phyloP scores from a whole-genome alignment of 176 grass and related monocot genomes.

The Alopecurus myosuroides region DNA sequence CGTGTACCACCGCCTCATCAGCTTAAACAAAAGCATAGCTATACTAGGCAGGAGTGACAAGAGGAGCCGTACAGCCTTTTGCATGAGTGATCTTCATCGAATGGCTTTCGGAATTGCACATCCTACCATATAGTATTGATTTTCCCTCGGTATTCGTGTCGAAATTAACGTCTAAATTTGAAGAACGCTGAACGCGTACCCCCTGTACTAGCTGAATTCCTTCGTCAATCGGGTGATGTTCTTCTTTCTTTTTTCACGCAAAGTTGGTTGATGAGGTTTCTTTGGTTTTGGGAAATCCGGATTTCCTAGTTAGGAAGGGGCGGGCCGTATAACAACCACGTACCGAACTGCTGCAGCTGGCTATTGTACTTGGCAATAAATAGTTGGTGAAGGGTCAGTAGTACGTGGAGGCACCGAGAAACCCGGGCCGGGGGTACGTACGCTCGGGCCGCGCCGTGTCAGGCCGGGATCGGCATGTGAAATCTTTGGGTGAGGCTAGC shows the following conservation, averaged over 20 bases:
- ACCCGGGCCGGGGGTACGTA: constrained; percentile 24
- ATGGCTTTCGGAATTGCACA: neutral
- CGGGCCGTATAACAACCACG: neutral
- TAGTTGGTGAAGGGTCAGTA: constrained; percentile 18
- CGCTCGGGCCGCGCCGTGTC: neutral
- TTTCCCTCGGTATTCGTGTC: neutral
- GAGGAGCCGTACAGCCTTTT: neutral
- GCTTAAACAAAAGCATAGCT: constrained; percentile 32
- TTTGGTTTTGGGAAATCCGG: too few relatives aligned
- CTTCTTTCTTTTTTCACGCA: too few relatives aligned
- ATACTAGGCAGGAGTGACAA: too few relatives aligned
- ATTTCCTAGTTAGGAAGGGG: too few relatives aligned
- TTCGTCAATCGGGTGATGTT: too few relatives aligned
- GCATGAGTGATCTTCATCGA: neutral
- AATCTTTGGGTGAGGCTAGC: neutral
- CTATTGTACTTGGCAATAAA: neutral
- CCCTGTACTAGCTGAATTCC: too few relatives aligned
- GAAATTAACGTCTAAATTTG: neutral
- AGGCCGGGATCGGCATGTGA: constrained; percentile 27
- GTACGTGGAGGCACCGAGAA: constrained; percentile 14
- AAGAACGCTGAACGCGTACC: too few relatives aligned
- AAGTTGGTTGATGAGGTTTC: too few relatives aligned
- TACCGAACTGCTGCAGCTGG: constrained; percentile 24
- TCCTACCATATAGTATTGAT: neutral
- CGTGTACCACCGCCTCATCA: neutral